phyloP scores from a whole-genome alignment of 148 eudicot genomes.

The Fagopyrum esculentum region DNA sequence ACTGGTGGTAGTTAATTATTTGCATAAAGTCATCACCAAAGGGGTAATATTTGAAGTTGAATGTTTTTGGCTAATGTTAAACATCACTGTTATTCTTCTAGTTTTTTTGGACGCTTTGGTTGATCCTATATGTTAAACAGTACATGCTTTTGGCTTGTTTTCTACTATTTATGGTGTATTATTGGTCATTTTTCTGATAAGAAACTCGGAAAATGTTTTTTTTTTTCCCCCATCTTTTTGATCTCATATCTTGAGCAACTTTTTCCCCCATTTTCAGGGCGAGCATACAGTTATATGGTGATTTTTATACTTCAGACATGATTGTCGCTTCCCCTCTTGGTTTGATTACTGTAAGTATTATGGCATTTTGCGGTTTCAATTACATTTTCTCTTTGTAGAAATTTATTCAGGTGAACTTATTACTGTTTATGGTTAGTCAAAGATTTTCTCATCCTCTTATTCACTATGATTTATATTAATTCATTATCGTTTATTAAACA shows the following conservation, averaged over 20 bases:
- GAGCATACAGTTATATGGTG: conserved; percentile 63
- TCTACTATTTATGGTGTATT: neutral
- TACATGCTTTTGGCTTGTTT: neutral
- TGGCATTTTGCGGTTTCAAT: neutral
- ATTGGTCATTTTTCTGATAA: neutral
- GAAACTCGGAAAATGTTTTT: neutral
- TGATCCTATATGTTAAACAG: neutral
- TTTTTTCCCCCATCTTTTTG: neutral
- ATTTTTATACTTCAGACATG: conserved; percentile 81
- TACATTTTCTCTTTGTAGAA: neutral
- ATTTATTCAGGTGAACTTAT: neutral
- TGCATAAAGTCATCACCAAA: too few relatives aligned
- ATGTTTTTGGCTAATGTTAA: too few relatives aligned
- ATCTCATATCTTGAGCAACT: neutral
- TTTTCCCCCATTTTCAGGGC: conserved; percentile 37
- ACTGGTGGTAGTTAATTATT: too few relatives aligned
- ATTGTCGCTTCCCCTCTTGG: conserved; percentile 95
- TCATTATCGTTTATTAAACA: neutral
- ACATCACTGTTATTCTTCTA: too few relatives aligned
- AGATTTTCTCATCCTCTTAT: neutral
- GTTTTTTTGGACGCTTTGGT: too few relatives aligned
- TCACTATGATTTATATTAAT: neutral
- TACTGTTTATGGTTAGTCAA: neutral
- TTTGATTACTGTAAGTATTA: conserved; percentile 61
- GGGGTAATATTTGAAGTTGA: too few relatives aligned